These are phyloP conservation scores for Argentina anserina DNA, from an alignment of 306 rosid genomes.

Conservation along the genomic window DNA sequence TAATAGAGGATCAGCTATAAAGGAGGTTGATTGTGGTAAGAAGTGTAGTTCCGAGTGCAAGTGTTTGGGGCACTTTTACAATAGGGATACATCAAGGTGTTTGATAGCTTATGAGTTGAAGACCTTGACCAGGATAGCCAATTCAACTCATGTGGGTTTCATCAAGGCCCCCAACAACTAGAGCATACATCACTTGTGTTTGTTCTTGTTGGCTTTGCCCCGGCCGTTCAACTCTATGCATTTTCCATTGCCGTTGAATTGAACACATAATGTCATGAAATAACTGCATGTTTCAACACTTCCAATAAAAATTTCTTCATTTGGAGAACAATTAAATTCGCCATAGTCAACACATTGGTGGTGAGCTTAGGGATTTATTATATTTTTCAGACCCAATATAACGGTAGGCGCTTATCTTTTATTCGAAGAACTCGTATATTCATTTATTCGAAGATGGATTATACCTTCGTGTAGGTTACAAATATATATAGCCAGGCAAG, in stretches of 20 bases:
- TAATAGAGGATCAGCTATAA: slow-evolving; percentile 36
- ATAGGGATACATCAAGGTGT: slow-evolving; percentile 41
- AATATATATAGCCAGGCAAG: not conserved
- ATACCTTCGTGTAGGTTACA: not conserved
- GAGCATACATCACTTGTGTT: not conserved
- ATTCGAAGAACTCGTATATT: too few species aligned
- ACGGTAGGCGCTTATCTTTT: too few species aligned
- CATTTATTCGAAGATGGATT: too few species aligned
- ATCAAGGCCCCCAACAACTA: slow-evolving; percentile 47
- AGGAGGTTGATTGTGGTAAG: slow-evolving; percentile 42
- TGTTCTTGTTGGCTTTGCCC: not conserved
- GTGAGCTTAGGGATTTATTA: too few species aligned
- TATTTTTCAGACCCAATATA: too few species aligned
- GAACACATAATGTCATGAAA: not conserved
- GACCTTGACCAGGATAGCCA: slow-evolving; percentile 41
- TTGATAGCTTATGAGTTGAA: slow-evolving; percentile 53
- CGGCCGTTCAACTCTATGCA: not conserved
- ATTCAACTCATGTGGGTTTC: slow-evolving; percentile 51
- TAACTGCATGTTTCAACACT: too few species aligned
- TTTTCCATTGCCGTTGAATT: too few species aligned
- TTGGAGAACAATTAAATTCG: too few species aligned
- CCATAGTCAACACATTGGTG: too few species aligned
- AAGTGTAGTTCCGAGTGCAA: slow-evolving; percentile 53
- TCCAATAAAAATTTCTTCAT: too few species aligned
- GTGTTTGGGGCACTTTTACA: slow-evolving; percentile 60